phyloP scores from a whole-genome alignment of 345 rosid species.

The Acer negundo region DNA sequence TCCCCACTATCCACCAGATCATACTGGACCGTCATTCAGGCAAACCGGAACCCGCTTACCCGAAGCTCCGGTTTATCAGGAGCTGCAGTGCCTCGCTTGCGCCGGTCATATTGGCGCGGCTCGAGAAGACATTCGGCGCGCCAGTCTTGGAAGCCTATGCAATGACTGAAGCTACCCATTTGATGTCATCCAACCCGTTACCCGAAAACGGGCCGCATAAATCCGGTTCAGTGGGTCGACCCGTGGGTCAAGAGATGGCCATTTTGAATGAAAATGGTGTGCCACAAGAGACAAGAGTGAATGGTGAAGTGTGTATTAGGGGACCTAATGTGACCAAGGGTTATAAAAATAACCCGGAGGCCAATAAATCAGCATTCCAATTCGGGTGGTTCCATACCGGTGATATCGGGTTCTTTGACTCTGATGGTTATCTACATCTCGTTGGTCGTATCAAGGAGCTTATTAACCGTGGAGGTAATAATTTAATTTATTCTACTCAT shows the following conservation, averaged over 20 bases:
- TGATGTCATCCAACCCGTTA: constrained; percentile 82
- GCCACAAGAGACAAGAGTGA: constrained; percentile 40
- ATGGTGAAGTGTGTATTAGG: constrained; percentile 76
- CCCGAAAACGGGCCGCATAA: constrained; percentile 78
- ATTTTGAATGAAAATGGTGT: constrained; percentile 70
- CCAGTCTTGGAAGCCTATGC: constrained; percentile 94
- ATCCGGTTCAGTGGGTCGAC: constrained; percentile 83
- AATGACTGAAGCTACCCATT: constrained; percentile 85
- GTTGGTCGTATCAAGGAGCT: constrained; percentile 78
- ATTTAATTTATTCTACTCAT: background rate
- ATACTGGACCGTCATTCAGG: constrained; percentile 67
- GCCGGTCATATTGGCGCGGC: constrained; percentile 67
- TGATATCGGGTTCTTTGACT: constrained; percentile 52
- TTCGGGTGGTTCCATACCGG: constrained; percentile 77
- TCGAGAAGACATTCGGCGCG: constrained; percentile 75
- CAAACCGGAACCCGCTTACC: constrained; percentile 62
- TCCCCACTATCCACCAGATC: constrained; percentile 92
- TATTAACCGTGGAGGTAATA: constrained; percentile 65
- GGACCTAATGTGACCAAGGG: constrained; percentile 64
- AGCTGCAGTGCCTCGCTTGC: constrained; percentile 93
- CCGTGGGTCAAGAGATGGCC: constrained; percentile 84
- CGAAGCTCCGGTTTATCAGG: constrained; percentile 75
- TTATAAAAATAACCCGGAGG: constrained; percentile 64
- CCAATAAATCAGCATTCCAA: constrained; percentile 52
- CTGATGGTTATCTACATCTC: constrained; percentile 58